A percentile compares a stretch with the other conserved stretches of the same genome.
Evolutionary conservation across 2,329 filamentous ascomycete species (phyloP).

Genomic region (Exophiala sp.): DNA sequence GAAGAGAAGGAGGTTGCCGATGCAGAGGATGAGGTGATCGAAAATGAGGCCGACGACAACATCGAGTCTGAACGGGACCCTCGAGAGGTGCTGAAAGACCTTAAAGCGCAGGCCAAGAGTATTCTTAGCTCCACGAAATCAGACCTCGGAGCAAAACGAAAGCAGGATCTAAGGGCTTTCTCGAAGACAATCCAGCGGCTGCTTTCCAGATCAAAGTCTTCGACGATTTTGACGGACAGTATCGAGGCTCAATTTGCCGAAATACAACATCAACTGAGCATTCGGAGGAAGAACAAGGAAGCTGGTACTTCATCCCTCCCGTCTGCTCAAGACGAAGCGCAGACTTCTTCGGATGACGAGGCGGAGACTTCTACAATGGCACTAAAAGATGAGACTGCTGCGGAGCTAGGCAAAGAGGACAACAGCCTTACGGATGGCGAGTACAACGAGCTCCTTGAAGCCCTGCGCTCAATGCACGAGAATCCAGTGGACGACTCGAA

Average conservation of each 20-base stretch:
- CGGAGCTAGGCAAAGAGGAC: constrained; percentile 34
- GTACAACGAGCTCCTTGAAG: constrained; percentile 45
- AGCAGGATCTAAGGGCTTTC: constrained; percentile 70
- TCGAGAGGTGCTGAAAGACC: constrained; percentile 47
- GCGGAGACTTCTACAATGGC: constrained; percentile 29
- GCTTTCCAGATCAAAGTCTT: constrained; percentile 49
- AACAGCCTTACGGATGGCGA: constrained; percentile 46
- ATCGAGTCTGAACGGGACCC: constrained; percentile 40
- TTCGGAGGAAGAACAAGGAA: constrained; percentile 31
- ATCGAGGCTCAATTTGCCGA: constrained; percentile 52
- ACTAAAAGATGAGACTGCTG: constrained; percentile 28
- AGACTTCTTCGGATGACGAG: constrained; percentile 6
- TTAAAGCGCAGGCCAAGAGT: constrained; percentile 55
- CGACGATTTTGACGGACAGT: constrained; percentile 41
- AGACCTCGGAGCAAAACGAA: constrained; percentile 61
- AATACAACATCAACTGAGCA: constrained; percentile 45
- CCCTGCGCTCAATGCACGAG: constrained; percentile 60
- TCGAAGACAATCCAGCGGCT: constrained; percentile 58
- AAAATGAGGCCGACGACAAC: constrained; percentile 32
- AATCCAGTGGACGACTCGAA: constrained; percentile 72
- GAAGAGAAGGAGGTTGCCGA: constrained; percentile 17
- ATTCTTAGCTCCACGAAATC: constrained; percentile 51
- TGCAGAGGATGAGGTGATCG: constrained; percentile 22
- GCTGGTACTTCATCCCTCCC: constrained; percentile 17
- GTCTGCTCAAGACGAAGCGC: constrained; percentile 9